Evolutionary conservation across 169 alveolate genomes (phyloP).

Genomic region (Plasmodium gonderi): DNA sequence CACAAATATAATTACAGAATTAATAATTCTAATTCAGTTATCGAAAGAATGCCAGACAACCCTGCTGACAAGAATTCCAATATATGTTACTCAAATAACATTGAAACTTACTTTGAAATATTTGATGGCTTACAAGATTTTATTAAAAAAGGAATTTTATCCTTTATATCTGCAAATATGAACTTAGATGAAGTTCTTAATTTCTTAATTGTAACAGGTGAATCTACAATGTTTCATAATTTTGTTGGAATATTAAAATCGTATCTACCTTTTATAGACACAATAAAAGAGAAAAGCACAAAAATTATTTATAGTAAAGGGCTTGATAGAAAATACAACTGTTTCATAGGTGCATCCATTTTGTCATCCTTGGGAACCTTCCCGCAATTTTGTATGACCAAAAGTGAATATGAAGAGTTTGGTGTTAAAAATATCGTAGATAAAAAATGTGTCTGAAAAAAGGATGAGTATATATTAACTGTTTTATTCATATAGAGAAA

Average conservation of each 20-base stretch:
- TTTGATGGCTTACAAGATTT: constrained; percentile 68
- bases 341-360: constrained; percentile 85
- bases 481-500: neutral
- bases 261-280: constrained; percentile 77
- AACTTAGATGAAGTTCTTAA: constrained; percentile 63
- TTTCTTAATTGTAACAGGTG: constrained; percentile 81
- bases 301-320: constrained; percentile 64
- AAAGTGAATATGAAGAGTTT: constrained; percentile 80
- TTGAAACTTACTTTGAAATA: constrained; percentile 52
- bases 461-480: neutral
- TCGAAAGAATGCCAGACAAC: constrained; percentile 44
- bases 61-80: constrained; percentile 23
- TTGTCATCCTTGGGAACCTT: constrained; percentile 82
- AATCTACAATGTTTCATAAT: constrained; percentile 78
- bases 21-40: constrained; percentile 18
- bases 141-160: constrained; percentile 68
- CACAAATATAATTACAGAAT: constrained; percentile 55
- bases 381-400: constrained; percentile 78
- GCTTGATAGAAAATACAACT: constrained; percentile 82
- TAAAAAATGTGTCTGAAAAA: constrained; percentile 72
- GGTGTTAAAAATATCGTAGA: constrained; percentile 79
- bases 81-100: constrained; percentile 44
- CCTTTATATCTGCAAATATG: constrained; percentile 55
- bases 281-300: constrained; percentile 56
- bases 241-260: constrained; percentile 76